Percentiles rank a stretch among this genome's conserved stretches.
Conservation (phyloP, 208 protist species). For the Leishmania lainsoni region DNA sequence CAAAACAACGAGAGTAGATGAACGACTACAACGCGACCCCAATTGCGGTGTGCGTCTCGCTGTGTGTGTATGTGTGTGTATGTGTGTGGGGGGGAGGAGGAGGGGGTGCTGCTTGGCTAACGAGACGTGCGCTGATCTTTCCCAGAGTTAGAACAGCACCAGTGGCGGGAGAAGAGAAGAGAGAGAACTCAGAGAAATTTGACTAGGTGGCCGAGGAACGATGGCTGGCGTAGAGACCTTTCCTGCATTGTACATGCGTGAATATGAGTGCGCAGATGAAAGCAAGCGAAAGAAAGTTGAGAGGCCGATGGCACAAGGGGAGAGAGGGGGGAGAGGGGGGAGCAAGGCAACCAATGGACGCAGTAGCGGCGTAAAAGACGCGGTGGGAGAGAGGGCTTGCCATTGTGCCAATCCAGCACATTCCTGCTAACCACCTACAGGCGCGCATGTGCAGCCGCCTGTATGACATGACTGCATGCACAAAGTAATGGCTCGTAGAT, state of each 20-base stretch:
- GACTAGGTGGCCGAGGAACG: background rate
- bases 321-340: background rate
- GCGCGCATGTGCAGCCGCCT: background rate
- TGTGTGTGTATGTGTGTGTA: background rate
- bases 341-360: background rate
- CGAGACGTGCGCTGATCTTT: background rate
- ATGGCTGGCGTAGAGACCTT: background rate
- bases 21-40: background rate
- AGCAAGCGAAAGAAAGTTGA: background rate
- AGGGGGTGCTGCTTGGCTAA: background rate
- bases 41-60: background rate
- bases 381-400: background rate
- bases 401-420: background rate
- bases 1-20: background rate
- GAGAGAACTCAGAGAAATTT: background rate
- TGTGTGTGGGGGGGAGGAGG: background rate
- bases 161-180: background rate
- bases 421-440: background rate
- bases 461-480: background rate
- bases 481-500: background rate
- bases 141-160: background rate
- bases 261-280: background rate
- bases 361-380: background rate
- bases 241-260: background rate
- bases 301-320: background rate